Percentiles rank a stretch among this genome's conserved stretches.
Evolutionary conservation across 1,284 basidiomycete species (phyloP).

Genomic region (Papiliotrema fonsecae): DNA sequence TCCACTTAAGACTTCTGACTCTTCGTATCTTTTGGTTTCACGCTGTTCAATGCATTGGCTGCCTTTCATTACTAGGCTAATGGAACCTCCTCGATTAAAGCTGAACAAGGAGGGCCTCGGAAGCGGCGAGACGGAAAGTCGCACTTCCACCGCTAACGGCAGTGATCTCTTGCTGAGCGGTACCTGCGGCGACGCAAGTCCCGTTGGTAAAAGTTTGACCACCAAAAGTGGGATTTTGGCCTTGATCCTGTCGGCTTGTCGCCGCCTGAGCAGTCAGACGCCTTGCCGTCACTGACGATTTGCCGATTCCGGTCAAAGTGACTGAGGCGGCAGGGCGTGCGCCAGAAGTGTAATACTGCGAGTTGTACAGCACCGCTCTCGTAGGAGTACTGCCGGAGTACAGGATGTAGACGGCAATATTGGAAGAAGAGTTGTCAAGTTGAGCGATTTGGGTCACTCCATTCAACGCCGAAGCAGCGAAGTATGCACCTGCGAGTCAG

Average conservation of each 20-base stretch:
- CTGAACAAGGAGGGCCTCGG: constrained; percentile 49
- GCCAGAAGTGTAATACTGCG: constrained; percentile 47
- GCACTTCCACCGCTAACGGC: constrained; percentile 30
- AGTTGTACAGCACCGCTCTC: constrained; percentile 48
- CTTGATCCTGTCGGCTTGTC: constrained; percentile 43
- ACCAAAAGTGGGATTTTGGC: constrained; percentile 49
- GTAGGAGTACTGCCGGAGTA: constrained; percentile 37
- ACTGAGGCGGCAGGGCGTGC: constrained; percentile 38
- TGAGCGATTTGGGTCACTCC: constrained; percentile 34
- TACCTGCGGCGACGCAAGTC: constrained; percentile 35
- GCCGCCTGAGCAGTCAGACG: constrained; percentile 48
- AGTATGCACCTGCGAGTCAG: constrained; percentile 9
- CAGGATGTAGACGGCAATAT: constrained; percentile 47
- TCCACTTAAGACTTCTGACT: too few species aligned
- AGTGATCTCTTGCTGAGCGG: constrained; percentile 39
- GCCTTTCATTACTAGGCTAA: too few species aligned
- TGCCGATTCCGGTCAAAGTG: constrained; percentile 38
- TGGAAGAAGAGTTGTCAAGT: constrained; percentile 47
- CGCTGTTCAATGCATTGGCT: too few species aligned
- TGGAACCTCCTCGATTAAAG: too few species aligned
- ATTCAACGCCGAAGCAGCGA: constrained; percentile 47
- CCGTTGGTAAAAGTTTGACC: constrained; percentile 41
- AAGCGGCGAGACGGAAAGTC: constrained; percentile 44
- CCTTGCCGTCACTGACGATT: constrained; percentile 30
- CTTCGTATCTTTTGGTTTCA: too few species aligned